These are phyloP conservation scores for Hansfordia pulvinata DNA, from an alignment of 2,329 filamentous ascomycete species.

Conservation along the genomic window DNA sequence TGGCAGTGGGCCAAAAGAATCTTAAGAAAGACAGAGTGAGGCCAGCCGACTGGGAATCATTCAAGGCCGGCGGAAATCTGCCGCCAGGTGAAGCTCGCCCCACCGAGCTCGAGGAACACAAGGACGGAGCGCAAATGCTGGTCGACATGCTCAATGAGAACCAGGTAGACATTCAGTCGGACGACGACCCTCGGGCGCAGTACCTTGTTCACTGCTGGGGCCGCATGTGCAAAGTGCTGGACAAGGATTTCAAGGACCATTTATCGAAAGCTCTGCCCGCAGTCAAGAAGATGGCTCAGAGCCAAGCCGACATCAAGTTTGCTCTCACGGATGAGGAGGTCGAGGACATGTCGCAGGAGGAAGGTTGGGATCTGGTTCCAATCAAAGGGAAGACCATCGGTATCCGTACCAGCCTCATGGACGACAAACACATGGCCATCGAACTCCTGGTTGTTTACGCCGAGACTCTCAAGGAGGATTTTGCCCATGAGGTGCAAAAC, in stretches of 20 bases:
- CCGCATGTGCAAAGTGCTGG: slow-evolving; percentile 92
- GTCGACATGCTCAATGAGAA: slow-evolving; percentile 81
- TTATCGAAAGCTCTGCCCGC: slow-evolving; percentile 89
- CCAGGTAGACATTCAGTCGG: slow-evolving; percentile 72
- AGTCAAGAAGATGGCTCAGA: slow-evolving; percentile 76
- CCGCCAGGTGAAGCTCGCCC: too few relatives aligned
- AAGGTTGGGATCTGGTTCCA: slow-evolving; percentile 94
- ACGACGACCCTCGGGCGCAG: slow-evolving; percentile 90
- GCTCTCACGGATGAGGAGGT: slow-evolving; percentile 92
- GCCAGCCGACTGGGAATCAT: too few relatives aligned
- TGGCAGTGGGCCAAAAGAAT: slow-evolving; percentile 87
- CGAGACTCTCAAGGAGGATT: slow-evolving; percentile 83
- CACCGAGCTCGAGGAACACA: too few relatives aligned
- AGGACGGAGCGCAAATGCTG: slow-evolving; percentile 71
- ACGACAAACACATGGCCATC: slow-evolving; percentile 99
- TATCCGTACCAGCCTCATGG: slow-evolving; percentile 90
- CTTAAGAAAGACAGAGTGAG: slow-evolving; percentile 81
- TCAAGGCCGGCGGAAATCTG: too few relatives aligned
- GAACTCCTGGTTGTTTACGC: slow-evolving; percentile 96
- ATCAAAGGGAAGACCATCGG: slow-evolving; percentile 97
- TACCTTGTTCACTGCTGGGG: slow-evolving; percentile 99
- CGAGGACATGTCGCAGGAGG: slow-evolving; percentile 82
- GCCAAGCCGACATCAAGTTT: slow-evolving; percentile 94
- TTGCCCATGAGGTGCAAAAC: slow-evolving; percentile 80
- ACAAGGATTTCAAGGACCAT: slow-evolving; percentile 82